Evolutionary conservation across 2,329 filamentous ascomycete genomes (phyloP), one percentile per base, ranked within the genome.

Genomic region (Geosmithia flava): DNA sequence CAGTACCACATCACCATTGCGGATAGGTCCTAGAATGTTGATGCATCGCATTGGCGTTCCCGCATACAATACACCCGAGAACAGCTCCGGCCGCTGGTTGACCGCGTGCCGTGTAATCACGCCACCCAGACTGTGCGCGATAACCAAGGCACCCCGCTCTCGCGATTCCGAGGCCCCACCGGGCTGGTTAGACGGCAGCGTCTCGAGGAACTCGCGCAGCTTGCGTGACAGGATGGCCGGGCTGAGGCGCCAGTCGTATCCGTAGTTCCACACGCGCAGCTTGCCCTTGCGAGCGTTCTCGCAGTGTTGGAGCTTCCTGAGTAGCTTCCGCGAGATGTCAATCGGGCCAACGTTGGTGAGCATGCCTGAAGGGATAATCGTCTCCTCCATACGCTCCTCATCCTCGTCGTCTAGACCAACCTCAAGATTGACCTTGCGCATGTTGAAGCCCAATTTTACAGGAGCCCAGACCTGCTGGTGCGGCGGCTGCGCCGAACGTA

Each of bases 381-480:
- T 81, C 50, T 94, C 76, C 53, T 85, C 80, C 80, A 93, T 93
- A 5, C 69, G 75, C 56, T 88, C 84, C 58, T 96, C 91, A 49
- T 94, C 90, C 56, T 89, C 84, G 2, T 79, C 79, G 15, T 85
- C 76, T 4, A 96, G 67, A 0, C 89, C 90, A 10, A 97, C 83
- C 61, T 95, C 88, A 3, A 97, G 72, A 60, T 97, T 87, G 2
- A 91, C 90, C 60, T 93, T 95, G 48, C 90, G 83, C 52, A 96
- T 78, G 56, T 95, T 95, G 46, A 97, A 68, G 1, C 91, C 90
- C 27, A 95, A 83, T 64, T 96, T 96, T 58, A 96, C 83, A 0
- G 90, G 90, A 2, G 94, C 87, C 91, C 91, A 97, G 0, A 95
- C 68, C 60, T 95, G 88, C n/a, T 88, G 81, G 58, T 91, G 80